Conservation (phyloP, 1,284 basidiomycete species). For the Irpex lacteus region DNA sequence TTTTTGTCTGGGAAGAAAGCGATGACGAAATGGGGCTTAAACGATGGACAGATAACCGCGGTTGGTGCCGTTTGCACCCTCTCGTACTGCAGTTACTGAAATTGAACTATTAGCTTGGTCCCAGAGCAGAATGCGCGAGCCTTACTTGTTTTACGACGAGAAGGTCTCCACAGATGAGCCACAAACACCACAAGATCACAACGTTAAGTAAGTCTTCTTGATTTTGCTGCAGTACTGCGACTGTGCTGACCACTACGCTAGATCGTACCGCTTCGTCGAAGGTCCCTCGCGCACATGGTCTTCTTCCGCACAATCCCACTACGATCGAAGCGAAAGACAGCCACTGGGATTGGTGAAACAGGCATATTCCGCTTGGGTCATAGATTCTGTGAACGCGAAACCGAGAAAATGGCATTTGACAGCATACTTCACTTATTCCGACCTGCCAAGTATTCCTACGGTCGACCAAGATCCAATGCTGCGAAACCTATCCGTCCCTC, state of each 20-base stretch:
- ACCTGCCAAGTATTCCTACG: slow-evolving; percentile 55
- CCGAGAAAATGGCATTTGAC: slow-evolving; percentile 63
- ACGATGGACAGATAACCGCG: slow-evolving; percentile 50
- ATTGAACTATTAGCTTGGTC: slow-evolving; percentile 13
- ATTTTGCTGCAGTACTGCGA: not conserved
- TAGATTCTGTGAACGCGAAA: slow-evolving; percentile 40
- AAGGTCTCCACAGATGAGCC: slow-evolving; percentile 46
- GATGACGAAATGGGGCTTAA: slow-evolving; percentile 61
- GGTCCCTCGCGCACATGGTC: slow-evolving; percentile 47
- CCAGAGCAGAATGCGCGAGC: slow-evolving; percentile 29
- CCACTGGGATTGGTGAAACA: slow-evolving; percentile 59
- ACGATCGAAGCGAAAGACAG: slow-evolving; percentile 50
- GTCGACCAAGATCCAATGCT: slow-evolving; percentile 53
- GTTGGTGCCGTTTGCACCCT: slow-evolving; percentile 13
- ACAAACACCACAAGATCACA: slow-evolving; percentile 28
- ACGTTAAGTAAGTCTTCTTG: slow-evolving; percentile 35
- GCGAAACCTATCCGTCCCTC: slow-evolving; percentile 48
- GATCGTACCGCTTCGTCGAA: slow-evolving; percentile 56
- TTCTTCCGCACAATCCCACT: slow-evolving; percentile 57
- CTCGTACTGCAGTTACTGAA: slow-evolving; percentile 9
- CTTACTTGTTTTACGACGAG: slow-evolving; percentile 68
- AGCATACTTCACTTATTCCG: slow-evolving; percentile 62
- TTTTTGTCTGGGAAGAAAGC: slow-evolving; percentile 67
- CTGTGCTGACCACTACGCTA: slow-evolving; percentile 15
- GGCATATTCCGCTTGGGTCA: slow-evolving; percentile 63